Evolutionary conservation across 495 filamentous ascomycete species (phyloP), one percentile per base, ranked within the genome.

Genomic region (Penicillium cataractarum): DNA sequence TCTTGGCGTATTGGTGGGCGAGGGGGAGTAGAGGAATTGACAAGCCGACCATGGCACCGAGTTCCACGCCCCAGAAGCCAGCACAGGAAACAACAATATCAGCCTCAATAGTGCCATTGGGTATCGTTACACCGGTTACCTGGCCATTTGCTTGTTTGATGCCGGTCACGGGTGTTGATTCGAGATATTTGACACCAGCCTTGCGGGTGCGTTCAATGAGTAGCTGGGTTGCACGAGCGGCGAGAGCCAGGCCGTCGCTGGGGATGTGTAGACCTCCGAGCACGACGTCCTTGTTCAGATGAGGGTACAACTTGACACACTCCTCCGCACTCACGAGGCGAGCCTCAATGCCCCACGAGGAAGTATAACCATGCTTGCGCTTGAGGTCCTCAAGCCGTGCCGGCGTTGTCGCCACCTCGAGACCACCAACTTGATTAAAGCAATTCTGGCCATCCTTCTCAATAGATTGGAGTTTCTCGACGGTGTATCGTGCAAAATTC

Each of bases 11-110:
- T 57, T 84, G 82, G 57, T 84, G 82, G 6, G 76, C 80, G 33
- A 84, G 72, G 2, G 82, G 80, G 2, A 83, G 71, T n/a, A 83
- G 63, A 40, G 81, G 81, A 60, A 83, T 76, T 1, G 72, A 61
- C 24, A 83, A 70, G 15, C 75, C 81, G 51, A 78, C 77, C 82
- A 84, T 82, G 1, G 76, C 79, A 2, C 82, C 82, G 17, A 84
- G 61, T 55, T 84, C 78, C 2, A 83, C 82, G 7, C 82, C 82
- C 82, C 82, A 84, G 73, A 84, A 83, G 2, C 82, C 82, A 32
- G 82, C 82, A 64, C 82, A 84, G 19, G 81, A 82, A 24, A 83
- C 65, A 29, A 84, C 68, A 22, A 83, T 76, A 39, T 84, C 82
- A 1, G 82, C 81, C 0, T 75, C 58, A n/a, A 84, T 69, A 0